Percentiles rank a stretch among this genome's conserved stretches.
These are phyloP conservation scores for Hyphopichia wangnamkhiaoensis DNA, from an alignment of 1,139 yeast genomes.

Conservation along the genomic window DNA sequence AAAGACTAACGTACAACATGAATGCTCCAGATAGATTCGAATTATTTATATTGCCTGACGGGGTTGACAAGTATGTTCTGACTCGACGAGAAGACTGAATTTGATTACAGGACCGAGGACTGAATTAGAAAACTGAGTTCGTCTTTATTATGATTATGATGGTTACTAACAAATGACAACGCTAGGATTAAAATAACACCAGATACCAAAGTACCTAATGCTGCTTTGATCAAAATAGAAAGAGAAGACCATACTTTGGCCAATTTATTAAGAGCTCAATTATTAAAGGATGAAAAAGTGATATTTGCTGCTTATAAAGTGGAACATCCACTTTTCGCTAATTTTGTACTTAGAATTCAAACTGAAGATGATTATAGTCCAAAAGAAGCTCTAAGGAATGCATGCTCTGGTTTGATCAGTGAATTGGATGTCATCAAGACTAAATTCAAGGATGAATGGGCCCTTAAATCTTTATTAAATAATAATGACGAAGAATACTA, in stretches of 20 bases:
- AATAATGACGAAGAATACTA: slow-evolving; percentile 52
- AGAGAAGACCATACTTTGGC: slow-evolving; percentile 98
- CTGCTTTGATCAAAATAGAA: slow-evolving; percentile 88
- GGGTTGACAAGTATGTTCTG: slow-evolving; percentile 81
- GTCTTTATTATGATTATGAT: too few relatives aligned
- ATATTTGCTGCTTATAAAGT: slow-evolving; percentile 95
- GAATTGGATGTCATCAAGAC: slow-evolving; percentile 74
- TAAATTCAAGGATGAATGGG: slow-evolving; percentile 91
- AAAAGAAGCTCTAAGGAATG: slow-evolving; percentile 83
- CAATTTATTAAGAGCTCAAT: slow-evolving; percentile 81
- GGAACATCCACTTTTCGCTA: slow-evolving; percentile 94
- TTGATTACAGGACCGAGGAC: too few relatives aligned
- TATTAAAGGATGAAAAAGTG: slow-evolving; percentile 82
- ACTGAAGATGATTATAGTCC: slow-evolving; percentile 96
- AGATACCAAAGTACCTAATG: slow-evolving; percentile 93
- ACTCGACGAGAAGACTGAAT: too few relatives aligned
- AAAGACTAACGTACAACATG: slow-evolving; percentile 44
- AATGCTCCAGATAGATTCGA: slow-evolving; percentile 99
- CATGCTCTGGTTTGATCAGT: slow-evolving; percentile 79
- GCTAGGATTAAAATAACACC: slow-evolving; percentile 78
- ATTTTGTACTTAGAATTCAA: slow-evolving; percentile 88
- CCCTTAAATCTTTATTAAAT: slow-evolving; percentile 69
- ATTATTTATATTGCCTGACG: slow-evolving; percentile 94
- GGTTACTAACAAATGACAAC: slow-evolving; percentile 6
- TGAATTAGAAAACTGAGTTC: too few relatives aligned